Conservation (phyloP, 1,284 basidiomycete species). For the Pseudozyma thailandica region DNA sequence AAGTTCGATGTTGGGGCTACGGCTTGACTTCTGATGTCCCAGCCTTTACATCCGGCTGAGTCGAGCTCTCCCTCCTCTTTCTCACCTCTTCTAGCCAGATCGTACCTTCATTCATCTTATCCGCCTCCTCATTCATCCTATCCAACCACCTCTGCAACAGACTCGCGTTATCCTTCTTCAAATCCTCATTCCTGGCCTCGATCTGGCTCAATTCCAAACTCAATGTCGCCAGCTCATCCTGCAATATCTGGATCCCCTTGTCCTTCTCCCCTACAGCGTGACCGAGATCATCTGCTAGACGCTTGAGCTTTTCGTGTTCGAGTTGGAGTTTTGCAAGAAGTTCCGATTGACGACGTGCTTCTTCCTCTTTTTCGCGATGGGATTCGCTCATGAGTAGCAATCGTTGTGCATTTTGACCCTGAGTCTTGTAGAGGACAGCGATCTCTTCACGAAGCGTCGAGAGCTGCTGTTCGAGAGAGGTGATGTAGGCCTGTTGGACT, state of each 20-base stretch:
- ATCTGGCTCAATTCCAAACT: constrained; percentile 82
- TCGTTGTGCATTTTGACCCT: constrained; percentile 92
- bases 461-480: constrained; percentile 91
- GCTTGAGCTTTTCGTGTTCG: constrained; percentile 75
- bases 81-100: constrained; percentile 50
- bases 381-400: constrained; percentile 92
- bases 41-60: neutral
- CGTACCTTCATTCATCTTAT: constrained; percentile 85
- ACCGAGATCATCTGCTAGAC: constrained; percentile 71
- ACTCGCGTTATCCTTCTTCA: constrained; percentile 91
- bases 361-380: constrained; percentile 87
- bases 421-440: constrained; percentile 92
- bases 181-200: constrained; percentile 82
- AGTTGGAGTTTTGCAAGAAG: constrained; percentile 77
- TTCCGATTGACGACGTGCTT: constrained; percentile 80
- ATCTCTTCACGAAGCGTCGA: constrained; percentile 88
- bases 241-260: constrained; percentile 84
- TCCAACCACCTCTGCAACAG: constrained; percentile 77
- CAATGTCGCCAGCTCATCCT: constrained; percentile 75
- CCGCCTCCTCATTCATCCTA: constrained; percentile 85
- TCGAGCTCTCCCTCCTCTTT: constrained; percentile 32
- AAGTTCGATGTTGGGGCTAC: neutral
- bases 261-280: constrained; percentile 85
- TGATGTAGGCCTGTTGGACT: constrained; percentile 84
- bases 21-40: neutral